phyloP scores from a whole-genome alignment of 2,329 filamentous ascomycete species.

The Ophiocordyceps camponoti-floridani region DNA sequence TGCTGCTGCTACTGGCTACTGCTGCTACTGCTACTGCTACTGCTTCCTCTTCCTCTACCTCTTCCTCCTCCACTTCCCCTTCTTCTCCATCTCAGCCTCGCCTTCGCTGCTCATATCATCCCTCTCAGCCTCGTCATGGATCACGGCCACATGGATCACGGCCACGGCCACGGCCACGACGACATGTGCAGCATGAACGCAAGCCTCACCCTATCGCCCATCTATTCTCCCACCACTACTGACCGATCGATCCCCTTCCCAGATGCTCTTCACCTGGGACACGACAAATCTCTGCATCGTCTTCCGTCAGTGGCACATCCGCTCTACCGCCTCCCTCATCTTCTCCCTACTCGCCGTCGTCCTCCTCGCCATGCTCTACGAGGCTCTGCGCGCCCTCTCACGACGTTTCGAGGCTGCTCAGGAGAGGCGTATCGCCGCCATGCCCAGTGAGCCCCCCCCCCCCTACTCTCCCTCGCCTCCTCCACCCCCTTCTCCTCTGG shows the following conservation, averaged over 20 bases:
- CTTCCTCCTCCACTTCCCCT: background rate
- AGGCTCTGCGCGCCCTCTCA: conserved; percentile 62
- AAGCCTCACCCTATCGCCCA: conserved; percentile 3
- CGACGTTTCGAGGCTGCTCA: conserved; percentile 55
- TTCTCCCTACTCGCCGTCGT: conserved; percentile 71
- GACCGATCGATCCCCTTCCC: conserved; percentile 1
- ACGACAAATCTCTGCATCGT: conserved; percentile 89
- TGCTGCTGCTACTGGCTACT: no score
- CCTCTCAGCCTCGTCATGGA: conserved; percentile 18
- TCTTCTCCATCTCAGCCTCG: no score
- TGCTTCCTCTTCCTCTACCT: background rate
- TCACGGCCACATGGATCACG: conserved; percentile 24
- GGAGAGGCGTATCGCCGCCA: conserved; percentile 25
- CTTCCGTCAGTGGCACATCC: conserved; percentile 81
- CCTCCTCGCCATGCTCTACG: conserved; percentile 78
- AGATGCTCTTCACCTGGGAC: conserved; percentile 99
- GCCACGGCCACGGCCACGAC: conserved; percentile 33
- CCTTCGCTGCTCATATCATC: background rate
- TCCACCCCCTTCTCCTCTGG: background rate
- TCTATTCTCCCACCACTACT: conserved; percentile 1
- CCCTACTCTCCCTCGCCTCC: background rate
- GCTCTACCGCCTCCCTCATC: conserved; percentile 54
- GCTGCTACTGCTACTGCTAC: no score
- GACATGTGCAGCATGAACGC: conserved; percentile 84
- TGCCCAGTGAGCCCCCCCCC: conserved; percentile 30